Evolutionary conservation across 495 filamentous ascomycete species (phyloP).

Genomic region (Staphylotrichum longicolle): DNA sequence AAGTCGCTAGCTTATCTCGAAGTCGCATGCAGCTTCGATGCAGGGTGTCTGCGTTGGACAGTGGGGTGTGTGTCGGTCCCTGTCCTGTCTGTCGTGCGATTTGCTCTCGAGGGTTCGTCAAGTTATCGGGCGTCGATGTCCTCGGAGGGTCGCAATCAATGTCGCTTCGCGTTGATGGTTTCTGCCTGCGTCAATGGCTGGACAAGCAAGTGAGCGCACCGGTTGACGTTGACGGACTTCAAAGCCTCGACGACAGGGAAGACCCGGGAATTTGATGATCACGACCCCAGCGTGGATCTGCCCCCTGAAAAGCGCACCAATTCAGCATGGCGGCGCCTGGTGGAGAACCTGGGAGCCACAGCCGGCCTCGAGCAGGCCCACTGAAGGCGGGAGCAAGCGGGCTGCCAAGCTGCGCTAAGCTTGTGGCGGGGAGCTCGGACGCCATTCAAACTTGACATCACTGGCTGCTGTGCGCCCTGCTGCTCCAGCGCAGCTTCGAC

Average conservation of each 20-base stretch:
- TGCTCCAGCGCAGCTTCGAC: background rate
- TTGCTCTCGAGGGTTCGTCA: background rate
- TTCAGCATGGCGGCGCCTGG: constrained; percentile 6
- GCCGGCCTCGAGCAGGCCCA: background rate
- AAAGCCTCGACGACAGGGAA: constrained; percentile 3
- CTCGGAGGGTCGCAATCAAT: background rate
- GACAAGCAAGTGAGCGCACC: background rate
- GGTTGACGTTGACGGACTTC: constrained; percentile 6
- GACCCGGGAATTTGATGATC: constrained; percentile 6
- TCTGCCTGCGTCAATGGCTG: background rate
- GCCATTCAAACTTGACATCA: constrained; percentile 25
- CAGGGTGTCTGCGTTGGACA: background rate
- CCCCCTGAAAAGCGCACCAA: constrained; percentile 17
- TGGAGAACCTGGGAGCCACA: background rate
- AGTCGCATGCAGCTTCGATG: background rate
- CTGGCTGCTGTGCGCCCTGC: background rate
- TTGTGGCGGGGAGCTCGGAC: constrained; percentile 16
- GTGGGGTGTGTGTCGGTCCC: background rate
- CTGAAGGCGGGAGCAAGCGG: constrained; percentile 23
- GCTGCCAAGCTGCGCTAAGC: constrained; percentile 13
- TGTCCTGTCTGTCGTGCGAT: too few relatives aligned
- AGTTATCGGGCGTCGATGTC: background rate
- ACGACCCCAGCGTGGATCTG: constrained; percentile 10
- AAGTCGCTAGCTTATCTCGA: background rate
- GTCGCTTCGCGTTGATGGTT: background rate